Percentiles rank a stretch among this genome's conserved stretches.
Conservation (phyloP, 202 grass and related monocot genomes). For the Cymbopogon flexuosus region DNA sequence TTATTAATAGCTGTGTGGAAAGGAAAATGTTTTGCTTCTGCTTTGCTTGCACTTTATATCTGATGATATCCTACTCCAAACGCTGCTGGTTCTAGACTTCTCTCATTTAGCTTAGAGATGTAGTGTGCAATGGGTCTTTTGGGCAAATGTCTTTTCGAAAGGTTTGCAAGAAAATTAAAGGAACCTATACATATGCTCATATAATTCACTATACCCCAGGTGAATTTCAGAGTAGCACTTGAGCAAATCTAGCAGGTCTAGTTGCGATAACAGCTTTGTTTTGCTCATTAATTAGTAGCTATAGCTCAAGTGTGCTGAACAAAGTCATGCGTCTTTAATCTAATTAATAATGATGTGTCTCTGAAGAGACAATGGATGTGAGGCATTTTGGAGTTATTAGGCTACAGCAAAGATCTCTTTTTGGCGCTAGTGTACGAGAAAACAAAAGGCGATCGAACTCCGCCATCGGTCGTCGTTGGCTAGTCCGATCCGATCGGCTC, state of each 20-base stretch:
- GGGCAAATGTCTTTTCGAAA: constrained; percentile 24
- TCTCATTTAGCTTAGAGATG: neutral
- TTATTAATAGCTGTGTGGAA: neutral
- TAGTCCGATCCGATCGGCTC: neutral
- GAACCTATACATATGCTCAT: neutral
- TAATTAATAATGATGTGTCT: neutral
- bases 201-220: neutral
- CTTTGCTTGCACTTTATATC: constrained; percentile 8
- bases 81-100: neutral
- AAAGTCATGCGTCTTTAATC: neutral
- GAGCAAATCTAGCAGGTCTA: constrained; percentile 22
- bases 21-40: neutral
- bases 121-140: neutral
- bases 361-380: neutral
- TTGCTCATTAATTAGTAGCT: constrained; percentile 1
- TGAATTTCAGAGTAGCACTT: constrained; percentile 23
- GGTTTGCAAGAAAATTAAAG: constrained; percentile 22
- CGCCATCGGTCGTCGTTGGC: neutral
- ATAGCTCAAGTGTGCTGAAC: neutral
- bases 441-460: neutral
- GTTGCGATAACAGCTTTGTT: neutral
- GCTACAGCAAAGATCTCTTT: neutral
- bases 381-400: neutral
- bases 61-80: neutral
- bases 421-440: neutral